Evolutionary conservation across 2,329 filamentous ascomycete genomes (phyloP).

Genomic region (Ceratocystiopsis minuta): DNA sequence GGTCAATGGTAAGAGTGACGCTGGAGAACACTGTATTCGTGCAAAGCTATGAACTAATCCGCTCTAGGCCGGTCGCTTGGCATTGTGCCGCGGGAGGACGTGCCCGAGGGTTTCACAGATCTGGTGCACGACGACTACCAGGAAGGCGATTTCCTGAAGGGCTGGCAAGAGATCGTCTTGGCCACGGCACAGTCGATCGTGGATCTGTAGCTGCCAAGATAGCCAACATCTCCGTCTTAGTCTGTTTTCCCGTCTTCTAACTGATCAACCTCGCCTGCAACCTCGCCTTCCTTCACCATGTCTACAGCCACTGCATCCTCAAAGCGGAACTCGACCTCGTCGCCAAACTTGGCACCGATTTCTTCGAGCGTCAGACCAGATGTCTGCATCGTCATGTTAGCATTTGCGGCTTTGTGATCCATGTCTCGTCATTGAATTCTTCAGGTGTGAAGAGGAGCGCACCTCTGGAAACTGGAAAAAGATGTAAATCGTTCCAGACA

Average conservation of each 20-base stretch:
- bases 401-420: too few species aligned
- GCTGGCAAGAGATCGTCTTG: slow-evolving; percentile 1
- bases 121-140: slow-evolving; percentile 5
- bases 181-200: slow-evolving; percentile 2
- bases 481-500: not conserved
- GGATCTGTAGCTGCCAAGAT: not conserved
- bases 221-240: too few species aligned
- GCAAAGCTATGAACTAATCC: too few species aligned
- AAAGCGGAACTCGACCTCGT: not conserved
- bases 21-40: too few species aligned
- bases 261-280: too few species aligned
- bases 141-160: slow-evolving; percentile 3
- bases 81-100: slow-evolving; percentile 4
- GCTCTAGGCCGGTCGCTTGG: not conserved
- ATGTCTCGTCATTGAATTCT: too few species aligned
- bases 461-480: not conserved
- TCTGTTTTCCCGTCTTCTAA: too few species aligned
- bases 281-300: not conserved
- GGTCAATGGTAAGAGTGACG: not conserved
- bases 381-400: not conserved
- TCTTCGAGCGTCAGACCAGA: not conserved
- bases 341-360: not conserved
- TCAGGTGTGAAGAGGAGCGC: too few species aligned
- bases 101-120: slow-evolving; percentile 1
- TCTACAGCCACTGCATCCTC: not conserved